Evolutionary conservation across 2,329 filamentous ascomycete species (phyloP).

Genomic region (Botrytis hyacinthi): DNA sequence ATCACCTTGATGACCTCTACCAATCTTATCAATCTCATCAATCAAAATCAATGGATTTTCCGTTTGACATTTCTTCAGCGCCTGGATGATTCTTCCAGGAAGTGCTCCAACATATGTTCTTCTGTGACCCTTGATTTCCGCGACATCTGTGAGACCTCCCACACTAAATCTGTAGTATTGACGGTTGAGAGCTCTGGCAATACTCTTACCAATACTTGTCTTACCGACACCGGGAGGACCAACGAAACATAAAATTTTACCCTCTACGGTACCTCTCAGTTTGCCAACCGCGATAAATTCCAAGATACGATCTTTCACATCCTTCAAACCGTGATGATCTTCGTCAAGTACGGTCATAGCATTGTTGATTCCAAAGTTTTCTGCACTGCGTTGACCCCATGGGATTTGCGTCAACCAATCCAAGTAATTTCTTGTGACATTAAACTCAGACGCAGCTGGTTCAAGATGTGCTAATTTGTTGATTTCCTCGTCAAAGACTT

Average conservation of each 20-base stretch:
- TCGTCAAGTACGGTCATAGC: slow-evolving; percentile 89
- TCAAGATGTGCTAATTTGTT: slow-evolving; percentile 96
- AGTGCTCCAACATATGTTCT: slow-evolving; percentile 95
- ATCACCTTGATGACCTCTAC: slow-evolving; percentile 92
- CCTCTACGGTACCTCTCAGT: slow-evolving; percentile 92
- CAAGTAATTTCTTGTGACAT: slow-evolving; percentile 95
- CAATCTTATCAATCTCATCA: slow-evolving; percentile 98
- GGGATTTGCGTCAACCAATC: slow-evolving; percentile 99
- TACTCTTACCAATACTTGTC: slow-evolving; percentile 98
- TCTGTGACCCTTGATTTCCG: slow-evolving; percentile 97
- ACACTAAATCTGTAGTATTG: slow-evolving; percentile 99
- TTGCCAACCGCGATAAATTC: slow-evolving; percentile 99
- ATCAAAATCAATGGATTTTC: slow-evolving; percentile 97
- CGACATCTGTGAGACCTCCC: slow-evolving; percentile 92
- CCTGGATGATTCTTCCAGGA: slow-evolving; percentile 95
- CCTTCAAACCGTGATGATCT: slow-evolving; percentile 94
- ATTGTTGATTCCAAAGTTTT: slow-evolving; percentile 94
- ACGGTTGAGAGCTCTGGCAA: slow-evolving; percentile 88
- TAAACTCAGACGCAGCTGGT: slow-evolving; percentile 95
- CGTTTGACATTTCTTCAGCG: slow-evolving; percentile 97
- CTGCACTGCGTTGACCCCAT: slow-evolving; percentile 91
- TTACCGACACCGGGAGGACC: slow-evolving; percentile 97
- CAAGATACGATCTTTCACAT: slow-evolving; percentile 96
- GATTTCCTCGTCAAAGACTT: slow-evolving; percentile 97
- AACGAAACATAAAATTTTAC: slow-evolving; percentile 97